A percentile compares a stretch with the other conserved stretches of the same genome.
phyloP scores from a whole-genome alignment of 805 yeast species.

The Candida ovalis region DNA sequence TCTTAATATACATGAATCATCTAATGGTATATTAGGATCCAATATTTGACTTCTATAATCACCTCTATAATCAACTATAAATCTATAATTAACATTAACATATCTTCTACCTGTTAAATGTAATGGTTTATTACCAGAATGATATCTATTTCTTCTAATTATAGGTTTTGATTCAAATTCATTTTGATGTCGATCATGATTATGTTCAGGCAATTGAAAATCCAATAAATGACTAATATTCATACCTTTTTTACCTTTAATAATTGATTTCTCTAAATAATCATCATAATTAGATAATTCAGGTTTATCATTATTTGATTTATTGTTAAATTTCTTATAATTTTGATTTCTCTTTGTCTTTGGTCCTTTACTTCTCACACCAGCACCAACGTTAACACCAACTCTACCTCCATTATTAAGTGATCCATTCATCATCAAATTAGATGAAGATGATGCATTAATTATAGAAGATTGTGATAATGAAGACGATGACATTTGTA shows the following conservation, averaged over 20 bases:
- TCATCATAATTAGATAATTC: slow-evolving; percentile 14
- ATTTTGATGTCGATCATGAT: slow-evolving; percentile 9
- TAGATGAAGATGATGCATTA: not conserved
- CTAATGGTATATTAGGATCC: slow-evolving; percentile 76
- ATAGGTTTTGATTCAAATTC: slow-evolving; percentile 7
- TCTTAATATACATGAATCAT: slow-evolving; percentile 57
- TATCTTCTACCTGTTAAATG: slow-evolving; percentile 61
- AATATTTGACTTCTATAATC: slow-evolving; percentile 53
- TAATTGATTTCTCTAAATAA: slow-evolving; percentile 18
- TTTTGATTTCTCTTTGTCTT: slow-evolving; percentile 1
- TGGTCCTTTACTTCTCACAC: not conserved
- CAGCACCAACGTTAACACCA: slow-evolving; percentile 4
- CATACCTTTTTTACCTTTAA: slow-evolving; percentile 26
- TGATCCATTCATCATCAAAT: not conserved
- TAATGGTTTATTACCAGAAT: slow-evolving; percentile 31
- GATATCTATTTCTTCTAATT: slow-evolving; percentile 21
- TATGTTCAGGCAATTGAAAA: slow-evolving; percentile 45
- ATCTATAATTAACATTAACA: slow-evolving; percentile 80
- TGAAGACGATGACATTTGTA: not conserved
- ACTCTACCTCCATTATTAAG: slow-evolving; percentile 1
- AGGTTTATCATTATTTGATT: slow-evolving; percentile 37
- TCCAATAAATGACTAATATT: slow-evolving; percentile 63
- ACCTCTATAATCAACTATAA: slow-evolving; percentile 66
- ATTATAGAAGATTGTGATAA: not conserved
- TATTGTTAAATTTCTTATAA: slow-evolving; percentile 10